A percentile compares a stretch with the other conserved stretches of the same genome.
phyloP scores from a whole-genome alignment of 768 basidiomycete genomes.

The Gymnopilus junonius region DNA sequence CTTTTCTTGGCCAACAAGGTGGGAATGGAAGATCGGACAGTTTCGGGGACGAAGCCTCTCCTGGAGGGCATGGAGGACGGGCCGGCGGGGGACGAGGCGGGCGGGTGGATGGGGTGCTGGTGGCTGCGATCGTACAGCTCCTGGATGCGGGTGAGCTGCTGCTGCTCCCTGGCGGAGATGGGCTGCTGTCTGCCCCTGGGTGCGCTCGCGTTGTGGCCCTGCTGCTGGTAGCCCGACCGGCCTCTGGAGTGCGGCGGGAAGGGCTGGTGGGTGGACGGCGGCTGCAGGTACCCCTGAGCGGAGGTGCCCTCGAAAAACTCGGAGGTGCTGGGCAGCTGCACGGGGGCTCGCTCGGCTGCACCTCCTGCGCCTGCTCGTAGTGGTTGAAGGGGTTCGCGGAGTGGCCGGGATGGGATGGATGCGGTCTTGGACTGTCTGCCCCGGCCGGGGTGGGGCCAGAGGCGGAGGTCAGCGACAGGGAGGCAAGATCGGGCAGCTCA shows the following conservation, averaged over 20 bases:
- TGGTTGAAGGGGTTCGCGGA: constrained; percentile 29
- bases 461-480: constrained; percentile 33
- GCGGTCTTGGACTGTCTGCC: constrained; percentile 34
- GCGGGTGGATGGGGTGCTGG: constrained; percentile 22
- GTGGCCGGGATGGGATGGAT: constrained; percentile 44
- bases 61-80: constrained; percentile 2
- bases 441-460: constrained; percentile 11
- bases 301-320: constrained; percentile 23
- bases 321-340: constrained; percentile 32
- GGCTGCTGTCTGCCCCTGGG: constrained; percentile 19
- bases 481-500: constrained; percentile 73
- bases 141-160: constrained; percentile 44
- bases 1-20: constrained; percentile 41
- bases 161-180: constrained; percentile 31
- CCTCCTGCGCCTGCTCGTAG: constrained; percentile 25
- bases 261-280: constrained; percentile 29
- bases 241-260: constrained; percentile 21
- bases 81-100: constrained; percentile 18
- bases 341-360: constrained; percentile 25
- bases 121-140: constrained; percentile 45
- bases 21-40: constrained; percentile 67
- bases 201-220: constrained; percentile 14
- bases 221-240: constrained; percentile 2
- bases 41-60: constrained; percentile 55
- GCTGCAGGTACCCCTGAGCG: constrained; percentile 15